phyloP scores from a whole-genome alignment of 106 monocot species.

The Dendrobium huoshanense region DNA sequence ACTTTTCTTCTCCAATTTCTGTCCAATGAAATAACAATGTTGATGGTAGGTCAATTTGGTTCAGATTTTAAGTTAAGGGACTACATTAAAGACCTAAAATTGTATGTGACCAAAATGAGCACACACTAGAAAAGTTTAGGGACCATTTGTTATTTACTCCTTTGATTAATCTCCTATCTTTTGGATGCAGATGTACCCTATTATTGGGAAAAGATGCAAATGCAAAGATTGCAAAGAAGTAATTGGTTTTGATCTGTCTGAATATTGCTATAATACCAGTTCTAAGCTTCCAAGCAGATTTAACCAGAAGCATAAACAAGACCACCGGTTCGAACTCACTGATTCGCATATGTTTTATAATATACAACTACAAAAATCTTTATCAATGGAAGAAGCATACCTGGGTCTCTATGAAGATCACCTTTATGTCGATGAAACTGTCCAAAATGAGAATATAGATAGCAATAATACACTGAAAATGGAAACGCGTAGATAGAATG shows the following conservation, averaged over 20 bases:
- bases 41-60: too few species aligned
- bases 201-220: slow-evolving; percentile 77
- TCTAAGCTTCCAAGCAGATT: slow-evolving; percentile 73
- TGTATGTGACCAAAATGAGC: too few species aligned
- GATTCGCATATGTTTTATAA: slow-evolving; percentile 21
- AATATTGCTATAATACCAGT: slow-evolving; percentile 52
- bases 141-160: too few species aligned
- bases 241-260: slow-evolving; percentile 87
- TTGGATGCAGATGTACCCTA: slow-evolving; percentile 63
- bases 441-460: not conserved
- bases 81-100: too few species aligned
- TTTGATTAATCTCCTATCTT: not conserved
- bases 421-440: not conserved
- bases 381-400: not conserved
- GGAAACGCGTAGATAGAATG: not conserved
- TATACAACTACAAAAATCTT: not conserved
- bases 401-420: not conserved
- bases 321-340: slow-evolving; percentile 55
- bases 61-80: too few species aligned
- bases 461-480: not conserved
- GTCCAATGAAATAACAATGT: too few species aligned
- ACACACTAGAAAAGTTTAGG: too few species aligned
- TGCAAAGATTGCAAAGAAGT: slow-evolving; percentile 70
- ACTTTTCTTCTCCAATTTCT: too few species aligned
- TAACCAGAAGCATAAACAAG: slow-evolving; percentile 83